Percentiles rank a stretch among this genome's conserved stretches.
Evolutionary conservation across 2,329 filamentous ascomycete genomes (phyloP).

Genomic region (Dactylellina parvicollis): DNA sequence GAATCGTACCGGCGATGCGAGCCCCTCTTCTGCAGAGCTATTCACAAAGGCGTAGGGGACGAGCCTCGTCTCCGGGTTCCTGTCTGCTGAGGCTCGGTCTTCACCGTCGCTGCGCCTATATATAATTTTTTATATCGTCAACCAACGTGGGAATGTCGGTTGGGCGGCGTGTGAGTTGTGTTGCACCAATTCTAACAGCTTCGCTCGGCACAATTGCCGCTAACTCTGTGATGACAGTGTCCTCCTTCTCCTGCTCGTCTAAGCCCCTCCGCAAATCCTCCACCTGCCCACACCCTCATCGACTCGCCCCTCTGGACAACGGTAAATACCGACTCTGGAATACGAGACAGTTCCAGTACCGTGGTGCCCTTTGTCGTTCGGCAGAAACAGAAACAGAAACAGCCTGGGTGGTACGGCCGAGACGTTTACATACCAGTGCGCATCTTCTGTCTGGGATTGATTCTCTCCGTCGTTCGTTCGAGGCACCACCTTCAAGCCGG

Average conservation of each 20-base stretch:
- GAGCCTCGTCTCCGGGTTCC: slow-evolving; percentile 22
- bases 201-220: slow-evolving; percentile 50
- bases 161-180: slow-evolving; percentile 37
- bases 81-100: not conserved
- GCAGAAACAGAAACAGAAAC: not conserved
- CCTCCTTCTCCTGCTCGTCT: not conserved
- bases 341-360: slow-evolving; percentile 42
- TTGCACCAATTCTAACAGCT: slow-evolving; percentile 48
- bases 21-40: slow-evolving; percentile 43
- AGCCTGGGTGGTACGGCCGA: not conserved
- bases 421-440: not conserved
- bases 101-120: not conserved
- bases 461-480: too few relatives aligned
- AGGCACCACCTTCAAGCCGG: too few relatives aligned
- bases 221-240: slow-evolving; percentile 5
- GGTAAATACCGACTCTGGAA: slow-evolving; percentile 32
- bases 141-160: slow-evolving; percentile 5
- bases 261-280: slow-evolving; percentile 1
- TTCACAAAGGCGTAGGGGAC: not conserved
- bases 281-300: not conserved
- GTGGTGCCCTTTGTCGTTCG: slow-evolving; percentile 24
- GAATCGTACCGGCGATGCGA: slow-evolving; percentile 40
- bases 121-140: slow-evolving; percentile 5
- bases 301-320: not conserved
- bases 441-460: too few relatives aligned